A percentile compares a stretch with the other conserved stretches of the same genome.
Conservation (phyloP, 352 stramenopile genomes). For the Pythium vanterpoolii region DNA sequence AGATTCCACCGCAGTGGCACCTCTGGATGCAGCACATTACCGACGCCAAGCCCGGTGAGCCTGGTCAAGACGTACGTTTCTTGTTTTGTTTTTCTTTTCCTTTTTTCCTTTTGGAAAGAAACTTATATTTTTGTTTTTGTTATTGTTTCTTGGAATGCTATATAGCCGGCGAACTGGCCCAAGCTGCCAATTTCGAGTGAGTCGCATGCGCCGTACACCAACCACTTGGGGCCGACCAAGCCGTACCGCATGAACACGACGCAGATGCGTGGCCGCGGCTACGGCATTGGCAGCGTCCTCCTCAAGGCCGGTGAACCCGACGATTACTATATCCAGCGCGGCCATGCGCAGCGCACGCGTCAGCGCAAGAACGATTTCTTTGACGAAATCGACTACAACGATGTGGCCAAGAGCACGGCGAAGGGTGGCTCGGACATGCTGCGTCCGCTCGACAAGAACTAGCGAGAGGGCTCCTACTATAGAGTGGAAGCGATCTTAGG, state of each 20-base stretch:
- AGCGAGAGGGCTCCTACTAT: constrained; percentile 7
- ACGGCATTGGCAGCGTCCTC: constrained; percentile 73
- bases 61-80: constrained; percentile 54
- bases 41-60: constrained; percentile 57
- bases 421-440: constrained; percentile 48
- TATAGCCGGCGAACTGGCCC: constrained; percentile 62
- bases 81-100: not conserved
- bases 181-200: constrained; percentile 49
- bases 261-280: constrained; percentile 72
- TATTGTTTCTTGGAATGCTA: not conserved
- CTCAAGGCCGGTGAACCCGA: constrained; percentile 60
- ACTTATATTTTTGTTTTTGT: constrained; percentile 6
- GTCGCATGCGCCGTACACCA: constrained; percentile 68
- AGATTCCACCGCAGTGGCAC: constrained; percentile 82
- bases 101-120: constrained; percentile 1
- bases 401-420: constrained; percentile 42
- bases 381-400: constrained; percentile 84
- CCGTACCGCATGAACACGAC: constrained; percentile 78
- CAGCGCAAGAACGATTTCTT: constrained; percentile 62
- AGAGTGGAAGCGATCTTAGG: not conserved
- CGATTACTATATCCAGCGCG: constrained; percentile 81
- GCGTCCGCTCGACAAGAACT: constrained; percentile 63
- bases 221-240: constrained; percentile 61
- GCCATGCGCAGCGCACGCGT: constrained; percentile 64
- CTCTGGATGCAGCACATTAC: constrained; percentile 83